Base-by-base conservation (phyloP, 768 basidiomycete species). In the Naganishia vaughanmartiniae region DNA sequence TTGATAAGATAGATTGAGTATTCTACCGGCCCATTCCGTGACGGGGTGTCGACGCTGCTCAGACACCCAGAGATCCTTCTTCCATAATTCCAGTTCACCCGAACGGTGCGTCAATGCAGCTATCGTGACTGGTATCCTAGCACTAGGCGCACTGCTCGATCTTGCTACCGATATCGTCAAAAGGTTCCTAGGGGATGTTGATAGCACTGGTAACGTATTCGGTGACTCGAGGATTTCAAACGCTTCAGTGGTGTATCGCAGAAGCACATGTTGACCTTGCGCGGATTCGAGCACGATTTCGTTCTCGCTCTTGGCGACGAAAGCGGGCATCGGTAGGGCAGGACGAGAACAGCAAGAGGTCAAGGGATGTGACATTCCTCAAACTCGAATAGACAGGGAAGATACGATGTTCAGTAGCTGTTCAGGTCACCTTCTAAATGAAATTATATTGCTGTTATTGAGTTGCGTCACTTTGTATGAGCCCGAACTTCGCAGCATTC, bases 21-120 rank as follows among this genome's bases (percentile, higher is more conserved):
- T 28, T 30, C 60, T 26, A 14, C 46, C 60, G 12, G 60, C 36
- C 60, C 60, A 63, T 19, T 26, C 24, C n/a, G 39, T 14, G 15
- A 45, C 42, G 7, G 26, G n/a, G 4, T 26, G n/a, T 4, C 21
- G 60, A 39, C 12, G 42, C 7, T 26, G 4, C 15, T 15, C 10
- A 1, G 24, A 39, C 10, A 63, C 39, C 60, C 60, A 63, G 33
- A 45, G 46, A 42, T 63, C 60, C 60, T 42, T 42, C 39, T 63
- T 63, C 60, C 60, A 63, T 30, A 63, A 45, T 42, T 63, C 24
- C 39, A 63, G 26, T n/a, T 63, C 28, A 26, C 60, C 60, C 46
- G 60, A 63, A 26, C 39, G 24, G 5, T 26, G 60, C 39, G 26
- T 26, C 24, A 63, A 26, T 26, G 39, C 60, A 14, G 60, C 60